Evolutionary conservation across 2,329 filamentous ascomycete species (phyloP).

Genomic region (Penicillium sp.): DNA sequence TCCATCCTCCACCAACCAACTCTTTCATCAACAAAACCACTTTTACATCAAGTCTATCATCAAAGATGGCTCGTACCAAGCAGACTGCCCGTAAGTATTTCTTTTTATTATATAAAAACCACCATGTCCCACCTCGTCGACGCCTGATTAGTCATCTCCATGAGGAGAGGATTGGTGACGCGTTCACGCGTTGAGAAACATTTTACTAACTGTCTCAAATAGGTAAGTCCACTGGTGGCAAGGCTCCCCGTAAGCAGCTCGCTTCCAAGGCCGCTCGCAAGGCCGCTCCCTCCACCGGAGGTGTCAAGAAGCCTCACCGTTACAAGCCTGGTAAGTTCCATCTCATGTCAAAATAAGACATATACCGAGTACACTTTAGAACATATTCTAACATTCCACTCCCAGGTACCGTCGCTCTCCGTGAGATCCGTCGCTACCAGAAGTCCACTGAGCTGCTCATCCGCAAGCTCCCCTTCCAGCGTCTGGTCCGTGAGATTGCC

Average conservation of each 20-base stretch:
- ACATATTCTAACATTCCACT: constrained; percentile 24
- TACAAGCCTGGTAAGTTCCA: constrained; percentile 72
- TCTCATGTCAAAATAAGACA: neutral
- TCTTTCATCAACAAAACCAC: constrained; percentile 28
- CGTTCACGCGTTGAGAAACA: constrained; percentile 21
- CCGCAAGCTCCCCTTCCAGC: constrained; percentile 96
- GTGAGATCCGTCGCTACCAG: constrained; percentile 98
- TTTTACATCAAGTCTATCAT: constrained; percentile 35
- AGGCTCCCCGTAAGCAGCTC: constrained; percentile 87
- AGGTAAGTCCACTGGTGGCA: constrained; percentile 74
- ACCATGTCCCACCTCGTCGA: constrained; percentile 15
- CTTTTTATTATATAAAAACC: constrained; percentile 13
- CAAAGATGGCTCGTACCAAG: constrained; percentile 52
- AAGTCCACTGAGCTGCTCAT: constrained; percentile 95
- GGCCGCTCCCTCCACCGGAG: constrained; percentile 92
- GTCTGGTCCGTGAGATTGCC: constrained; percentile 94
- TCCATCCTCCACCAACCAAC: constrained; percentile 30
- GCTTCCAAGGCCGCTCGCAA: constrained; percentile 99
- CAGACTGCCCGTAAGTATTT: constrained; percentile 52
- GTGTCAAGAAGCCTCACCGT: constrained; percentile 93
- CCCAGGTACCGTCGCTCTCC: constrained; percentile 82
- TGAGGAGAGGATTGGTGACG: constrained; percentile 1
- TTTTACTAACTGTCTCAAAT: constrained; percentile 31
- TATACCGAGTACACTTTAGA: neutral
- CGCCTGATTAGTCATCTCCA: neutral